These are phyloP conservation scores for Aegilops sharonensis DNA, from an alignment of 176 grass and related monocot genomes.

Conservation along the genomic window DNA sequence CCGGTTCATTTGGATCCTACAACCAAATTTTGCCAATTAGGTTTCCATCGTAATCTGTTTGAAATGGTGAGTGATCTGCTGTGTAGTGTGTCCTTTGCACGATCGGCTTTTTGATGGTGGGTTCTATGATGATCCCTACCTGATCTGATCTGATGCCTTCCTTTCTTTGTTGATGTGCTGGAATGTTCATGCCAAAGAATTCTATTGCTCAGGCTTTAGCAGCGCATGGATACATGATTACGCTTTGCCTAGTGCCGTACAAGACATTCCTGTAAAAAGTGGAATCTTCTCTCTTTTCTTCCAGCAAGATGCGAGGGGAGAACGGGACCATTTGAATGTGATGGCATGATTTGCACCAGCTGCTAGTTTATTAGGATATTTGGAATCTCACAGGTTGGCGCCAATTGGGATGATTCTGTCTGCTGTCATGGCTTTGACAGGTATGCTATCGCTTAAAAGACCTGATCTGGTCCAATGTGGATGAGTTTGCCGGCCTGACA, in stretches of 20 bases:
- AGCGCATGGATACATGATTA: neutral
- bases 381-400: conserved; percentile 15
- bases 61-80: neutral
- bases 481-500: neutral
- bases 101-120: neutral
- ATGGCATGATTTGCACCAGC: conserved; percentile 7
- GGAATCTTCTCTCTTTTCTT: conserved; percentile 43
- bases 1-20: neutral
- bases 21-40: neutral
- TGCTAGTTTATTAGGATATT: neutral
- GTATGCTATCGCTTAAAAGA: neutral
- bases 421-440: conserved; percentile 18
- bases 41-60: neutral
- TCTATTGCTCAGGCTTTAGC: conserved; percentile 26
- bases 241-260: conserved; percentile 22
- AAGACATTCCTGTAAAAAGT: conserved; percentile 27
- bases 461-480: conserved; percentile 23
- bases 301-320: conserved; percentile 15
- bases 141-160: neutral
- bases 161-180: neutral
- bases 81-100: neutral
- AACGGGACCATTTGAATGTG: conserved; percentile 40
- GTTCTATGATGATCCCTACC: neutral
- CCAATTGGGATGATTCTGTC: conserved; percentile 18
- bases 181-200: conserved; percentile 25